Evolutionary conservation across 2,329 filamentous ascomycete genomes (phyloP), one percentile per base, ranked within the genome.

Genomic region (Harringtonia aguacate): DNA sequence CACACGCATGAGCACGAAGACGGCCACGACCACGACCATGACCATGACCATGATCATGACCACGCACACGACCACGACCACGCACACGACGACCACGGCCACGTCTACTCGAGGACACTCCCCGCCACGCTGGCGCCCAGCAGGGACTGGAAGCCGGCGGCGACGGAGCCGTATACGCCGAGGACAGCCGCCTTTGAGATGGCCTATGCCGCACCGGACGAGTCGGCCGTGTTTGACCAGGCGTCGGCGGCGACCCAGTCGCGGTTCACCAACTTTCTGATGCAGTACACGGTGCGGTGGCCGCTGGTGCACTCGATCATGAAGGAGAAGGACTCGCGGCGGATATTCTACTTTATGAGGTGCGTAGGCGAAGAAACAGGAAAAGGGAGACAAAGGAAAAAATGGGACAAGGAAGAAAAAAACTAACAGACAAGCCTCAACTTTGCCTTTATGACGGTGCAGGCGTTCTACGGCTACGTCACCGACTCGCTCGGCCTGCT

Each of bases 261-360:
- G 0, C 69, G 65, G 38, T 69, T 94, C 33, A 94, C 90, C 0
- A 75, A 72, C 14, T 73, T 82, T 44, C 61, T 97, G 4, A 69
- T 97, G n/a, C 72, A 73, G 1, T 72, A 76, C 44, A 82, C 81
- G 12, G 73, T 82, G 39, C 70, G 71, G 22, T 86, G 82, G 59
- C 89, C 90, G 0, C 71, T 97, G 29, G 56, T 95, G 17, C 81
- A 95, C 58, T 83, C 86, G 43, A 87, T 98, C 46, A 66, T 98
- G 55, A 78, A 81, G 14, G 90, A 97, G 57, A 88, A 87, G 55
- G 90, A 98, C 60, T 97, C 90, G 15, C 77, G 92, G 46, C 79
- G 90, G 36, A 97, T 98, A 50, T 94, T 95, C 53, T 98, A 98
- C 63, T 98, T 97, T 55, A 95, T 95, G 79, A 76, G 73, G 85